These are phyloP conservation scores for Fusarium circinatum DNA, from an alignment of 2,329 filamentous ascomycete genomes.

Conservation along the genomic window DNA sequence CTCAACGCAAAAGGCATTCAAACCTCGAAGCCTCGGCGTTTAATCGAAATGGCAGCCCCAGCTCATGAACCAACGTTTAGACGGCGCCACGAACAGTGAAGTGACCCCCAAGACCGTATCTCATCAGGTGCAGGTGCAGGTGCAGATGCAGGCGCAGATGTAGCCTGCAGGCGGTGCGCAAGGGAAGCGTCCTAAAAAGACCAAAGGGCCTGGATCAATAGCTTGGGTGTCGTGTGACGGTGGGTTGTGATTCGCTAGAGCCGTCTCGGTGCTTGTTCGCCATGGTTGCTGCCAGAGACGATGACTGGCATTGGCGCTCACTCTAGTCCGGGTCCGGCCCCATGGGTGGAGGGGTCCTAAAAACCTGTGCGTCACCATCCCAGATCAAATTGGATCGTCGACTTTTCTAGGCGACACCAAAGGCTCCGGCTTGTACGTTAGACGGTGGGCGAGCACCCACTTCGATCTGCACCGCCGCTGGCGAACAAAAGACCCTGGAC, in stretches of 20 bases:
- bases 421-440: constrained; percentile 4
- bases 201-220: constrained; percentile 28
- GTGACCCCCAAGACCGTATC: constrained; percentile 20
- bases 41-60: constrained; percentile 8
- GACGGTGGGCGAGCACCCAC: constrained; percentile 28
- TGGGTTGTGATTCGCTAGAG: constrained; percentile 12
- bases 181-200: not conserved
- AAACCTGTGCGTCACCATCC: constrained; percentile 46
- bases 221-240: constrained; percentile 11
- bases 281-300: constrained; percentile 40
- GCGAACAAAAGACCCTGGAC: constrained; percentile 36
- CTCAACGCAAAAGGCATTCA: constrained; percentile 18
- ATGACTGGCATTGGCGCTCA: constrained; percentile 47
- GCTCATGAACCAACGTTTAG: not conserved
- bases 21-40: constrained; percentile 17
- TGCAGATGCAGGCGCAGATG: constrained; percentile 31
- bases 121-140: constrained; percentile 36
- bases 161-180: constrained; percentile 10
- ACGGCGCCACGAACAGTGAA: constrained; percentile 17
- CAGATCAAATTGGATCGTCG: constrained; percentile 46
- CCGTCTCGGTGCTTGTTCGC: constrained; percentile 12
- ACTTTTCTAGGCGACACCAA: constrained; percentile 30
- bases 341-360: constrained; percentile 39
- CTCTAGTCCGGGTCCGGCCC: constrained; percentile 42
- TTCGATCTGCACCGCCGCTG: constrained; percentile 34